These are phyloP conservation scores for Termitomyces sp. DNA, from an alignment of 1,284 basidiomycete genomes.

Conservation along the genomic window DNA sequence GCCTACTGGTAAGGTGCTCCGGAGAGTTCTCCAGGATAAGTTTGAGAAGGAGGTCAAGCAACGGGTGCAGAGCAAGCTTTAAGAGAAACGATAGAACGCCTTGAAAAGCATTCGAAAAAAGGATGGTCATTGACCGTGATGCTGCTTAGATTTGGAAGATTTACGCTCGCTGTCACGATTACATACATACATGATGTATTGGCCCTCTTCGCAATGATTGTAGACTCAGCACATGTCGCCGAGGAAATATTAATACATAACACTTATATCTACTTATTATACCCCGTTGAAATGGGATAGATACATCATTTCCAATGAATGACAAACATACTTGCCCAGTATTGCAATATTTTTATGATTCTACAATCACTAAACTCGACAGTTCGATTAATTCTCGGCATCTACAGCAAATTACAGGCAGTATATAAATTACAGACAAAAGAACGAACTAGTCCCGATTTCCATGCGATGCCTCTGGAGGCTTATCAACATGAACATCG, in stretches of 20 bases:
- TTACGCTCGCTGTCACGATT: too few relatives aligned
- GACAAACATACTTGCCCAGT: too few relatives aligned
- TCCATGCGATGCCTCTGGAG: background rate
- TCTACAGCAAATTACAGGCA: background rate
- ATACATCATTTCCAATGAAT: too few relatives aligned
- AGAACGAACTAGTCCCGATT: background rate
- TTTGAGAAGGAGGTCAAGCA: slow-evolving; percentile 37
- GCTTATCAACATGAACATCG: slow-evolving; percentile 4
- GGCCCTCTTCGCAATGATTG: background rate
- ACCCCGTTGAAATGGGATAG: too few relatives aligned
- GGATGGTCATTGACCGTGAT: background rate
- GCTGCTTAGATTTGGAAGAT: background rate
- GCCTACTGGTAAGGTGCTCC: slow-evolving; percentile 63
- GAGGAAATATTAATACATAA: background rate
- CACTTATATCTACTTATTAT: too few relatives aligned
- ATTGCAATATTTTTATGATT: too few relatives aligned
- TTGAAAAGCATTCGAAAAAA: background rate
- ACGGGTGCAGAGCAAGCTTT: slow-evolving; percentile 33
- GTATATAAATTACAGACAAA: background rate
- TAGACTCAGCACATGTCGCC: background rate
- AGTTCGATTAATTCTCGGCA: too few relatives aligned
- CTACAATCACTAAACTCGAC: background rate
- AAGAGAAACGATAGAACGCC: background rate
- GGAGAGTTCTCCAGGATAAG: slow-evolving; percentile 52
- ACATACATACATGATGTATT: too few relatives aligned